Evolutionary conservation across 106 monocot genomes (phyloP), one percentile per base, ranked within the genome.

Genomic region (Phalaenopsis equestris): DNA sequence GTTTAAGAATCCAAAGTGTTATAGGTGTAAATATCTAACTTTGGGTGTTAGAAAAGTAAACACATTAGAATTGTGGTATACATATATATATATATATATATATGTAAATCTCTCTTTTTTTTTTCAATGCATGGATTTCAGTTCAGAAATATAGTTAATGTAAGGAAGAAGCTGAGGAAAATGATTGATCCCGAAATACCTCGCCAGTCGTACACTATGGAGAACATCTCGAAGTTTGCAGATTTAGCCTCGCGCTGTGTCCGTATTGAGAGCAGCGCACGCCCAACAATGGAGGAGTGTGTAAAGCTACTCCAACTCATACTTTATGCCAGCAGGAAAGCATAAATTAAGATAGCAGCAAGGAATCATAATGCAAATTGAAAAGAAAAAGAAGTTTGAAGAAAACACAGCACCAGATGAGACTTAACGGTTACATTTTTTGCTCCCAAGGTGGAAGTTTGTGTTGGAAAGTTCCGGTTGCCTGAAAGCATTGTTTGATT

Each of bases 261-360:
- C 46, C 89, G 88, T 41, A 84, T 96, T 36, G 91, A 93, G 41
- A 87, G 93, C 84, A 82, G 81, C 19, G 76, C 56, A 17, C 80
- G 96, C 56, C 96, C 96, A 7, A 84, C 93, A 1, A 96, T 93
- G 93, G 73, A 55, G 14, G 88, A 91, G 16, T 96, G 95, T 67
- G 89, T 96, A 52, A 86, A 88, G 75, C 86, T 91, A 68, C 88
- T 96, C 8, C 88, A 89, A 67, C 68, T 91, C 42, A 77, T 86
- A 24, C 61, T 88, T 19, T 88, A 82, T 67, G 81, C 89, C 77
- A 88, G 83, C 56, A 81, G 86, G 82, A 85, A 78, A 75, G 42
- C 82, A 45, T 86, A 47, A 48, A 56, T 17, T 15, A 81, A 72
- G 1, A 57, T 17, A 17, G 18, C 16, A 17, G 19, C 15, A 57